Conservation (phyloP, 352 stramenopile species). For the Globisporangium lucens region DNA sequence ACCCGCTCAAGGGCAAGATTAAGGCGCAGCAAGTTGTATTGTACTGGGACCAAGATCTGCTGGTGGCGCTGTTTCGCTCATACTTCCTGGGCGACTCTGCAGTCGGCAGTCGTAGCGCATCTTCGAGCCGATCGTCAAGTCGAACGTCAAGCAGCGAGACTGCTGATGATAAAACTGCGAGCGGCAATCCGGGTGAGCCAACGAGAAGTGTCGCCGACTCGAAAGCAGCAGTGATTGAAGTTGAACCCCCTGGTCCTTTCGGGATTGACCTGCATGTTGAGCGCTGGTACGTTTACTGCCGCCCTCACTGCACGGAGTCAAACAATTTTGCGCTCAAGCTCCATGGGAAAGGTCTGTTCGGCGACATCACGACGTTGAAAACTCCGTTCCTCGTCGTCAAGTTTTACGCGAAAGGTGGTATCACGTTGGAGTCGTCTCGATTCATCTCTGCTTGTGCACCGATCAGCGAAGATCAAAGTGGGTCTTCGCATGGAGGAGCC, state of each 20-base stretch:
- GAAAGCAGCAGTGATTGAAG: slow-evolving; percentile 1
- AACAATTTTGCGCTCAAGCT: slow-evolving; percentile 42
- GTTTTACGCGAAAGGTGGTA: slow-evolving; percentile 33
- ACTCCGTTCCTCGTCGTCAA: slow-evolving; percentile 29
- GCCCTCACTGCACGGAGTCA: slow-evolving; percentile 37
- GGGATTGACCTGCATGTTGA: slow-evolving; percentile 42
- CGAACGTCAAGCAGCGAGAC: slow-evolving; percentile 22
- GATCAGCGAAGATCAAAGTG: background rate
- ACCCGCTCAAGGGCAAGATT: slow-evolving; percentile 52
- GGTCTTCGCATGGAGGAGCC: background rate
- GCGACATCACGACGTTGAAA: slow-evolving; percentile 39
- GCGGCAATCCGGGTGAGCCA: background rate
- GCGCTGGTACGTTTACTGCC: slow-evolving; percentile 58
- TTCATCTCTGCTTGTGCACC: slow-evolving; percentile 15
- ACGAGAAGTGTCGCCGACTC: background rate
- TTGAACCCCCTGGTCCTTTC: slow-evolving; percentile 19
- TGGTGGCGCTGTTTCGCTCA: slow-evolving; percentile 56
- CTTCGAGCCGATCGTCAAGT: slow-evolving; percentile 29
- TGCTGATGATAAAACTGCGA: background rate
- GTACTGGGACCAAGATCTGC: slow-evolving; percentile 73
- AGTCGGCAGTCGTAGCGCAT: slow-evolving; percentile 20
- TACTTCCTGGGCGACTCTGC: slow-evolving; percentile 37
- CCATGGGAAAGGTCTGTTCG: slow-evolving; percentile 31
- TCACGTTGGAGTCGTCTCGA: slow-evolving; percentile 43
- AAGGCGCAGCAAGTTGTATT: slow-evolving; percentile 45